phyloP scores from a whole-genome alignment of 768 basidiomycete species.

The Tylopilus felleus region DNA sequence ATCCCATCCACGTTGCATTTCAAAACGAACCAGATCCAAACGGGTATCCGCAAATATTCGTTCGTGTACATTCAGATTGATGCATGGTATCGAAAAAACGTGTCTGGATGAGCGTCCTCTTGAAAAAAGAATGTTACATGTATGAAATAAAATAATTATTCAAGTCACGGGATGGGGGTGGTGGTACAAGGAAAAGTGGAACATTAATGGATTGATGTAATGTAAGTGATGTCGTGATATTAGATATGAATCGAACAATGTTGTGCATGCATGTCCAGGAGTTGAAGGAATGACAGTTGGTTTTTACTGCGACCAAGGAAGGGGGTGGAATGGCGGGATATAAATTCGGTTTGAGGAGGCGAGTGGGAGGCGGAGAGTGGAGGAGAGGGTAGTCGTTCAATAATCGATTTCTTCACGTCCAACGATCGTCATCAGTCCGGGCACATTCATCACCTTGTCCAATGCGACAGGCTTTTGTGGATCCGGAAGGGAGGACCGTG shows the following conservation, averaged over 20 bases:
- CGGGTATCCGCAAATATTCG: background rate
- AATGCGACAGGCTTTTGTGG: constrained; percentile 61
- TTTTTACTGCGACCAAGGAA: background rate
- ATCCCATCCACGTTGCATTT: too few species aligned
- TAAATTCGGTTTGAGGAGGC: background rate
- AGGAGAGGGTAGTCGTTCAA: constrained; percentile 5
- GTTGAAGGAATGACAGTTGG: constrained; percentile 1
- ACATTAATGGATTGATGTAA: constrained; percentile 1
- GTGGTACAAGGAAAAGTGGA: background rate
- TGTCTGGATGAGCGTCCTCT: background rate
- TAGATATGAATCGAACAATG: background rate
- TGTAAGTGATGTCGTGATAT: background rate
- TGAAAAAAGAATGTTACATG: background rate
- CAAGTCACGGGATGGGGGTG: background rate
- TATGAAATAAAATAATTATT: constrained; percentile 10
- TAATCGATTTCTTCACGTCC: constrained; percentile 34
- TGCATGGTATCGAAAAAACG: background rate
- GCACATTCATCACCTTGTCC: constrained; percentile 56
- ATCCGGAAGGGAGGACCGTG: constrained; percentile 49
- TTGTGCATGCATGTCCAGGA: background rate
- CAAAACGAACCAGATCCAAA: background rate
- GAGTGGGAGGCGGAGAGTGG: background rate
- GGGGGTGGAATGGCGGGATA: background rate
- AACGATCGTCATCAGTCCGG: constrained; percentile 74
- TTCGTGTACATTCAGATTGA: background rate